Conservation (phyloP, 2,329 filamentous ascomycete species). For the Ceratocystis alfenasii region DNA sequence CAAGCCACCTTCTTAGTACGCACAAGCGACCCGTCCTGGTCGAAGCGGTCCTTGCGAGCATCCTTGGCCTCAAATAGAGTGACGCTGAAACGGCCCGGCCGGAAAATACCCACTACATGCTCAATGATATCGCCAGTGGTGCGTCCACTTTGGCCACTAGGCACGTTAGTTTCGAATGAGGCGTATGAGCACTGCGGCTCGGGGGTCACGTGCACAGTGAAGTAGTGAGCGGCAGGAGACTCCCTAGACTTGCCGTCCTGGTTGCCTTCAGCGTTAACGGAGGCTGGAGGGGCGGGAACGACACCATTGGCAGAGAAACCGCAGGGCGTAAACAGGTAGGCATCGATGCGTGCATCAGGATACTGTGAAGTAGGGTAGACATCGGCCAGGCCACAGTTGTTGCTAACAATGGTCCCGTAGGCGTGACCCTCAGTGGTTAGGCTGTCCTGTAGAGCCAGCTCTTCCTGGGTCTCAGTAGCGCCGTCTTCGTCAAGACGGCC, state of each 20-base stretch:
- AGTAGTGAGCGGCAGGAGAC: slow-evolving; percentile 63
- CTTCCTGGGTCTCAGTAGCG: slow-evolving; percentile 31
- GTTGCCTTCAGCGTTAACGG: slow-evolving; percentile 33
- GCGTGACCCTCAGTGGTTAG: slow-evolving; percentile 88
- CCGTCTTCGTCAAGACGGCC: slow-evolving; percentile 40
- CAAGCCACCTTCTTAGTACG: slow-evolving; percentile 33
- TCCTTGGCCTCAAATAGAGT: slow-evolving; percentile 88
- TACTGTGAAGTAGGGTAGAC: slow-evolving; percentile 81
- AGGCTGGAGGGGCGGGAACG: slow-evolving; percentile 56
- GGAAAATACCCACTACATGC: slow-evolving; percentile 91
- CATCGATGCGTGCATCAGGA: slow-evolving; percentile 85
- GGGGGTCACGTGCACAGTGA: slow-evolving; percentile 95
- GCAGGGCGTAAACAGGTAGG: slow-evolving; percentile 91
- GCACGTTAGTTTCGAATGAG: slow-evolving; percentile 96
- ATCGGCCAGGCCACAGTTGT: slow-evolving; percentile 75
- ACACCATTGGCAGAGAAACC: slow-evolving; percentile 97
- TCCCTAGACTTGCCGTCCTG: not conserved
- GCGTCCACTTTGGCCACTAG: slow-evolving; percentile 72
- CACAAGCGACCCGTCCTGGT: slow-evolving; percentile 28
- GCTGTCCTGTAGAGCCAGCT: slow-evolving; percentile 50
- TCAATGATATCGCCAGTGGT: slow-evolving; percentile 84
- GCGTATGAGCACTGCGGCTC: slow-evolving; percentile 96
- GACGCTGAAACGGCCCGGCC: slow-evolving; percentile 92
- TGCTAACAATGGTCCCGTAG: slow-evolving; percentile 81
- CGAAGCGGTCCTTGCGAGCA: slow-evolving; percentile 13